phyloP scores from a whole-genome alignment of 495 filamentous ascomycete species.

The Letharia columbiana region DNA sequence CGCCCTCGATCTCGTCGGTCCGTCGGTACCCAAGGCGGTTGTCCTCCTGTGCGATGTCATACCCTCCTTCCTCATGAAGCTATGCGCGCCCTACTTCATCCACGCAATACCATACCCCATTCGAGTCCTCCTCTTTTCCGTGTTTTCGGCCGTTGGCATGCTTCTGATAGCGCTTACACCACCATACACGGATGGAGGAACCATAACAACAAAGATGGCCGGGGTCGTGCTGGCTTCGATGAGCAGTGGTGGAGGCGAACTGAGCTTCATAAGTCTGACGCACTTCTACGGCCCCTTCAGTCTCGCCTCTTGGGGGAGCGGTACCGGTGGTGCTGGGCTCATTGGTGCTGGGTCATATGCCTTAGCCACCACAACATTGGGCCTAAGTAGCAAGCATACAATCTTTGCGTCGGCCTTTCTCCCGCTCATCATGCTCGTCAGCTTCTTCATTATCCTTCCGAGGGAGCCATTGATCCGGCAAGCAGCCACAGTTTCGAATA shows the following conservation, averaged over 20 bases:
- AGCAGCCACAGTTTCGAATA: neutral
- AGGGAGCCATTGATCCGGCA: conserved; percentile 42
- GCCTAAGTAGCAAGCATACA: conserved; percentile 59
- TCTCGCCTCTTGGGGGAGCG: conserved; percentile 85
- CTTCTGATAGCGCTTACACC: conserved; percentile 75
- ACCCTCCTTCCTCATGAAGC: conserved; percentile 79
- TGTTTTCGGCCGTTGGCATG: conserved; percentile 73
- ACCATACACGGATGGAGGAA: conserved; percentile 44
- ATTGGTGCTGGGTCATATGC: conserved; percentile 83
- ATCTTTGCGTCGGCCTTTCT: conserved; percentile 69
- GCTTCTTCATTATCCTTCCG: conserved; percentile 77
- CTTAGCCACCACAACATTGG: conserved; percentile 67
- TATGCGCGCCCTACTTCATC: conserved; percentile 88
- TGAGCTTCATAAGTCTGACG: conserved; percentile 82
- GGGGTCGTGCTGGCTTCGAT: conserved; percentile 82
- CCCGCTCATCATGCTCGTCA: conserved; percentile 71
- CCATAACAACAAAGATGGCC: conserved; percentile 64
- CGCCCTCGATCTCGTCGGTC: conserved; percentile 91
- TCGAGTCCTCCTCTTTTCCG: conserved; percentile 64
- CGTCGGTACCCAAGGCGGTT: conserved; percentile 72
- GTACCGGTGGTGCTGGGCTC: conserved; percentile 84
- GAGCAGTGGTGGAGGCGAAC: conserved; percentile 74
- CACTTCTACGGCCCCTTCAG: conserved; percentile 91
- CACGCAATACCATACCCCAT: conserved; percentile 71
- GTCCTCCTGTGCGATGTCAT: conserved; percentile 90